Evolutionary conservation across 1,139 yeast genomes (phyloP).

Genomic region (Geotrichum candidum): DNA sequence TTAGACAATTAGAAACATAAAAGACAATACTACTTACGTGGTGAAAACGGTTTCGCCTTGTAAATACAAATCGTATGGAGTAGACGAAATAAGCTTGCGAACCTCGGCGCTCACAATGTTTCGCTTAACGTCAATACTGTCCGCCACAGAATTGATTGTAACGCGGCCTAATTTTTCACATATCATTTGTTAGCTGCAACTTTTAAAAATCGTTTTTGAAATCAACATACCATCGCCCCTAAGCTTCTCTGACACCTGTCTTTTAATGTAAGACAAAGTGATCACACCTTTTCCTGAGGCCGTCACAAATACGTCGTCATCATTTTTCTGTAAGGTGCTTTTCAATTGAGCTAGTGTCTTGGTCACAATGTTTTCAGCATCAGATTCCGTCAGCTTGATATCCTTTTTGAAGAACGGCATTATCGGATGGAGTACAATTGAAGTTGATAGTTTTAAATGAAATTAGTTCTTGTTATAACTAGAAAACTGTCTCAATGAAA

Average conservation of each 20-base stretch:
- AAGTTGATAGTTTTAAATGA: not conserved
- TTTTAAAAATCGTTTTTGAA: not conserved
- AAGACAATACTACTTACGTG: not conserved
- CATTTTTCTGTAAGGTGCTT: conserved; percentile 7
- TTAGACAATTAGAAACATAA: not conserved
- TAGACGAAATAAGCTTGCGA: not conserved
- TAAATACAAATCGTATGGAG: conserved; percentile 8
- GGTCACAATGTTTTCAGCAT: conserved; percentile 20
- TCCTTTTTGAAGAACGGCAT: not conserved
- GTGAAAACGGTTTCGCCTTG: conserved; percentile 14
- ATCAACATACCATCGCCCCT: conserved; percentile 17
- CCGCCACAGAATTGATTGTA: conserved; percentile 12
- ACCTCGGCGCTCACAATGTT: conserved; percentile 5
- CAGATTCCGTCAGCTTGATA: conserved; percentile 19
- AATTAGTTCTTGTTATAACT: not conserved
- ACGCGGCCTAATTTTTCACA: conserved; percentile 7
- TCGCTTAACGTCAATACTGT: conserved; percentile 10
- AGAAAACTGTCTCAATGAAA: not conserved
- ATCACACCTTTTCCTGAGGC: conserved; percentile 21
- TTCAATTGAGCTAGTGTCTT: conserved; percentile 17
- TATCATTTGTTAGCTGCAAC: not conserved
- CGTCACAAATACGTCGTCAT: conserved; percentile 22
- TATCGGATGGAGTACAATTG: not conserved
- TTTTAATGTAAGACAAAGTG: conserved; percentile 20
- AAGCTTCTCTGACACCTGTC: conserved; percentile 19